Evolutionary conservation across 257 asterid species (phyloP), one percentile per base, ranked within the genome.

Genomic region (Mitragyna speciosa): DNA sequence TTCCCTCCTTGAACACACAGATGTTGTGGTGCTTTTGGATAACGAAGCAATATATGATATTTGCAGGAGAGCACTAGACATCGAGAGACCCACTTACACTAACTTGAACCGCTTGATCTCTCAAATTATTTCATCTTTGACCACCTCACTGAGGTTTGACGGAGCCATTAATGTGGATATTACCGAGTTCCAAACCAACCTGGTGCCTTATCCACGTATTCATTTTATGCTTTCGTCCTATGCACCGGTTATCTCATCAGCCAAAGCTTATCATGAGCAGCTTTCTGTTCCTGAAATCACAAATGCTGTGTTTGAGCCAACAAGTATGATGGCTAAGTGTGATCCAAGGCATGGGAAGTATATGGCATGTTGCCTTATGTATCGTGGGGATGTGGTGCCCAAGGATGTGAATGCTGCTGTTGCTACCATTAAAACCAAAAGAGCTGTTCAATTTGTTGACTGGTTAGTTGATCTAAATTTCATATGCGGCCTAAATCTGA

Each of bases 401-500:
- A 79, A 79, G 76, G 82, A 79, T 72, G 82, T 79, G 30, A 79
- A 79, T 71, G 77, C 82, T 24, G 77, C 82, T 26, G 82, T 79
- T 26, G 82, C 77, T 45, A 41, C 82, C 51, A 70, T 79, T 31
- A 79, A 79, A 31, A 79, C 76, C 24, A 79, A 79, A 41, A 19
- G 82, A 26, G 70, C 77, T 56, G 64, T 79, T 14, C 82, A 79
- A 31, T 79, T 79, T 58, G 82, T 79, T 17, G 82, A 79, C 59
- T 79, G 82, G 82, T 79, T 54, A 17, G 81, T 78, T 17, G 10
- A 49, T 70, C 14, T 78, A 11, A 69, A 36, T 16, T 36, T 43
- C 26, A 2, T n/a, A 6, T 26, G 2, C 30, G 1, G 47, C n/a
- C 16, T 69, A 69, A 36, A 17, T 69, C 45, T 63, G 20, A 14